phyloP scores from a whole-genome alignment of 2,329 filamentous ascomycete species.

The Geosmithia morbida region DNA sequence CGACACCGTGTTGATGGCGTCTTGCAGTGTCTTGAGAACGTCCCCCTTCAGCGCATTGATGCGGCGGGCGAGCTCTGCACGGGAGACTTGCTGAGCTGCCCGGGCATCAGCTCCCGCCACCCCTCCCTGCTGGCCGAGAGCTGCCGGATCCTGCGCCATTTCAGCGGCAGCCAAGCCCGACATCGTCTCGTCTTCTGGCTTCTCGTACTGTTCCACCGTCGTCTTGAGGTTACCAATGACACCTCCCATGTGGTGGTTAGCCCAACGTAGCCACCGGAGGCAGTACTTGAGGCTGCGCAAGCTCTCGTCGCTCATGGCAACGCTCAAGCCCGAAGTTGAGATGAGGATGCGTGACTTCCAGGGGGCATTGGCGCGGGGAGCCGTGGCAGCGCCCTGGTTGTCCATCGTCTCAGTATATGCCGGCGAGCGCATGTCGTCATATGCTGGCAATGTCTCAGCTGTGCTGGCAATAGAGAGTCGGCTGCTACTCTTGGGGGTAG shows the following conservation, averaged over 20 bases:
- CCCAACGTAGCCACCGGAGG: slow-evolving; percentile 63
- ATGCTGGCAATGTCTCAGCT: slow-evolving; percentile 66
- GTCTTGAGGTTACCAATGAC: slow-evolving; percentile 61
- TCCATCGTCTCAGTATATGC: slow-evolving; percentile 51
- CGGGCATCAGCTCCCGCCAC: background rate
- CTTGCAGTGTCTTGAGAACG: slow-evolving; percentile 65
- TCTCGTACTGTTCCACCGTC: slow-evolving; percentile 59
- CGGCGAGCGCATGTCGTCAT: slow-evolving; percentile 65
- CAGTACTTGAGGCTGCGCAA: slow-evolving; percentile 76
- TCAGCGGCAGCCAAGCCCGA: slow-evolving; percentile 3
- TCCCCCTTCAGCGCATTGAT: slow-evolving; percentile 57
- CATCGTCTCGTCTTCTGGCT: slow-evolving; percentile 7
- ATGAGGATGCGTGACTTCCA: slow-evolving; percentile 82
- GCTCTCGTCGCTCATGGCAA: slow-evolving; percentile 84
- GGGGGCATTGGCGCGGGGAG: slow-evolving; percentile 17
- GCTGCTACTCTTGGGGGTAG: slow-evolving; percentile 19
- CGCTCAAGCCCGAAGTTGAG: slow-evolving; percentile 78
- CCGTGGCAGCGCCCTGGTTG: slow-evolving; percentile 12
- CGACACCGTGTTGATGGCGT: slow-evolving; percentile 72
- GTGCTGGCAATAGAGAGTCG: slow-evolving; percentile 52
- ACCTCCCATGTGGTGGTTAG: slow-evolving; percentile 66
- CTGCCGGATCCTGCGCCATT: background rate
- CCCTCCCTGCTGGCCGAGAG: slow-evolving; percentile 1
- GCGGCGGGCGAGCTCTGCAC: slow-evolving; percentile 36
- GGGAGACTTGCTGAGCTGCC: slow-evolving; percentile 12